Percentiles rank a stretch among this genome's conserved stretches.
Conservation (phyloP, 768 basidiomycete genomes). For the Holtermanniella nyarrowii region DNA sequence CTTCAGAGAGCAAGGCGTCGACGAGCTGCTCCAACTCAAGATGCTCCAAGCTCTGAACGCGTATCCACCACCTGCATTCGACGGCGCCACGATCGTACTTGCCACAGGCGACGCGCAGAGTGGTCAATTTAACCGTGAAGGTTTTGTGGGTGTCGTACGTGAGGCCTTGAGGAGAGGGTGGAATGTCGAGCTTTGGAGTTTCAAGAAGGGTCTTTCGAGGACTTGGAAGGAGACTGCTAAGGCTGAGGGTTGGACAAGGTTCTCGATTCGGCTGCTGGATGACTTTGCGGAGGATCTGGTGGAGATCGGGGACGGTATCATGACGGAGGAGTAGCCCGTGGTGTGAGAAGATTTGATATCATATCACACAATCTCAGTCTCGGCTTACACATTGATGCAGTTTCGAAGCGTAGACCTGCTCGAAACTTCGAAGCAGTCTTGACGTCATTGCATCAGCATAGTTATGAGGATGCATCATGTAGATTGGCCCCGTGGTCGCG, state of each 20-base stretch:
- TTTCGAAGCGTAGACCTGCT: too few species aligned
- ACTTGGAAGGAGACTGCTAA: slow-evolving; percentile 30
- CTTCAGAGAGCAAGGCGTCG: slow-evolving; percentile 76
- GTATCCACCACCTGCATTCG: slow-evolving; percentile 48
- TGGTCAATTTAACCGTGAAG: slow-evolving; percentile 84
- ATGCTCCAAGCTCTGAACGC: slow-evolving; percentile 63
- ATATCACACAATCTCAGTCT: too few species aligned
- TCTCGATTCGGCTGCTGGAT: slow-evolving; percentile 28
- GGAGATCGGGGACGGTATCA: slow-evolving; percentile 11
- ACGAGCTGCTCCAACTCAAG: slow-evolving; percentile 87
- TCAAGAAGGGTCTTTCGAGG: slow-evolving; percentile 49
- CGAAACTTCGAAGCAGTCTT: too few species aligned
- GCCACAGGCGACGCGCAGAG: slow-evolving; percentile 91
- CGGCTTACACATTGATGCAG: too few species aligned
- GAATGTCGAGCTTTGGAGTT: slow-evolving; percentile 89
- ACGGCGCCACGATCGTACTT: slow-evolving; percentile 59
- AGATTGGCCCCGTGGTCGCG: too few species aligned
- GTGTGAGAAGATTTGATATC: too few species aligned
- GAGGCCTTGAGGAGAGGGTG: slow-evolving; percentile 81
- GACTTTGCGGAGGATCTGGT: slow-evolving; percentile 35
- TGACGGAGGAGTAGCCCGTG: background rate
- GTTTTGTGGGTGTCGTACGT: slow-evolving; percentile 78
- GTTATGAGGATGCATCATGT: too few species aligned
- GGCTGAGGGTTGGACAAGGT: slow-evolving; percentile 26
- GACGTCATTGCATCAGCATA: too few species aligned